phyloP scores from a whole-genome alignment of 306 rosid species.

The Erythrophleum fordii region DNA sequence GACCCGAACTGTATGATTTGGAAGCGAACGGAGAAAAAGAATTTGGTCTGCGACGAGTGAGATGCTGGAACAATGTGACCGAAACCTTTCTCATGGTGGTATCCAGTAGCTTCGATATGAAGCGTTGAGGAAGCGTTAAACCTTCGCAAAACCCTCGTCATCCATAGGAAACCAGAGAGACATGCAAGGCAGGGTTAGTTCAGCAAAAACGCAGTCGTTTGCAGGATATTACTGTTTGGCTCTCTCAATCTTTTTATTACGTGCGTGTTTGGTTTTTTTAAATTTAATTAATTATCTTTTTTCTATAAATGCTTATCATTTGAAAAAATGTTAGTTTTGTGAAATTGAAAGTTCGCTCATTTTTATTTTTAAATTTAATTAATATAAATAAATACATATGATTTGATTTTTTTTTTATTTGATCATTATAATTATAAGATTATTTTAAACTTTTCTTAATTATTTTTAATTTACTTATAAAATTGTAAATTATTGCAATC shows the following conservation, averaged over 20 bases:
- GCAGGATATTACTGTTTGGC: background rate
- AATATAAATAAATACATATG: too few species aligned
- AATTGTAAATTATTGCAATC: too few species aligned
- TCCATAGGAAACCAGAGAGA: background rate
- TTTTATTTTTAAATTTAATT: too few species aligned
- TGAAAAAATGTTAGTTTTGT: too few species aligned
- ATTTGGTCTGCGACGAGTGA: constrained; percentile 49
- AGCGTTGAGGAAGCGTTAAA: constrained; percentile 30
- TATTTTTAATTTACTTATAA: too few species aligned
- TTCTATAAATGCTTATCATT: too few species aligned
- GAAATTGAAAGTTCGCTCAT: too few species aligned
- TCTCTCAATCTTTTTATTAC: background rate
- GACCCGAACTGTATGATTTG: constrained; percentile 38
- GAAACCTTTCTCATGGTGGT: constrained; percentile 67
- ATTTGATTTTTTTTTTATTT: too few species aligned
- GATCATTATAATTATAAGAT: too few species aligned
- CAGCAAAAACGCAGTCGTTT: background rate
- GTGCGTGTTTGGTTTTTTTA: too few species aligned
- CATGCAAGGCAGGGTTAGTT: background rate
- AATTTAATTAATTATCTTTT: too few species aligned
- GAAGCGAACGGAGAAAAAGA: constrained; percentile 36
- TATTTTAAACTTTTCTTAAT: too few species aligned
- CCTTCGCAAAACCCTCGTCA: constrained; percentile 58
- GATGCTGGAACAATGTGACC: constrained; percentile 47
- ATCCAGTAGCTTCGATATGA: background rate